These are phyloP conservation scores for Komagataella mondaviorum DNA, from an alignment of 805 yeast species.

Conservation along the genomic window DNA sequence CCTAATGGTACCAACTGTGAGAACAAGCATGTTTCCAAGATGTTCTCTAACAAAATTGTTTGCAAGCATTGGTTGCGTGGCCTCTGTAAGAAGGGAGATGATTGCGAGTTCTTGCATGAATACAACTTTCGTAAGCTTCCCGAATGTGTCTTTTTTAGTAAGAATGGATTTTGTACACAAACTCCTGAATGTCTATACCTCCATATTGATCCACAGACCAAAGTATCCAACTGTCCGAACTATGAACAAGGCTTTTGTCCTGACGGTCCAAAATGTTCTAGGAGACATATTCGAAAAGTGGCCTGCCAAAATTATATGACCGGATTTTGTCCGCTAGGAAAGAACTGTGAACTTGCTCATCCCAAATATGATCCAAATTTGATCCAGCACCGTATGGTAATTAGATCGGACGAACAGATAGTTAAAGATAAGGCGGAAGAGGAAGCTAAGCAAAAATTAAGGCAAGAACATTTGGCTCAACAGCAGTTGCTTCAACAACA, in stretches of 20 bases:
- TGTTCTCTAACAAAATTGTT: constrained; percentile 64
- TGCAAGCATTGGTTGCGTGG: constrained; percentile 99
- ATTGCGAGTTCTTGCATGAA: constrained; percentile 93
- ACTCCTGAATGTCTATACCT: constrained; percentile 87
- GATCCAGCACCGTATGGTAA: constrained; percentile 29
- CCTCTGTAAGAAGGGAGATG: constrained; percentile 89
- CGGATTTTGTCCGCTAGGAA: constrained; percentile 91
- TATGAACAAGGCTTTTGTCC: constrained; percentile 87
- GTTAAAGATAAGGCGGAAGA: constrained; percentile 8
- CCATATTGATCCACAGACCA: constrained; percentile 81
- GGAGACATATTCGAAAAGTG: constrained; percentile 64
- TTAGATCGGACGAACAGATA: constrained; percentile 26
- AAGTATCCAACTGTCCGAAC: constrained; percentile 77
- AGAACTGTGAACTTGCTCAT: constrained; percentile 67
- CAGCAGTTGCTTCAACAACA: background rate
- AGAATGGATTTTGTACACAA: constrained; percentile 80
- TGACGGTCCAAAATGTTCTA: constrained; percentile 76
- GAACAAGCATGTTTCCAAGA: constrained; percentile 61
- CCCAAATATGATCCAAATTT: constrained; percentile 50
- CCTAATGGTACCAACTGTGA: constrained; percentile 83
- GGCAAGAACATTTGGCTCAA: background rate
- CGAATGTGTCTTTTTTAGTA: constrained; percentile 79
- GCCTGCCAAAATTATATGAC: constrained; percentile 71
- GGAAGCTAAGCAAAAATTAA: constrained; percentile 1
- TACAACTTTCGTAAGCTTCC: constrained; percentile 93